Evolutionary conservation across 1,284 basidiomycete genomes (phyloP).

Genomic region (Spongispora temasekensis): DNA sequence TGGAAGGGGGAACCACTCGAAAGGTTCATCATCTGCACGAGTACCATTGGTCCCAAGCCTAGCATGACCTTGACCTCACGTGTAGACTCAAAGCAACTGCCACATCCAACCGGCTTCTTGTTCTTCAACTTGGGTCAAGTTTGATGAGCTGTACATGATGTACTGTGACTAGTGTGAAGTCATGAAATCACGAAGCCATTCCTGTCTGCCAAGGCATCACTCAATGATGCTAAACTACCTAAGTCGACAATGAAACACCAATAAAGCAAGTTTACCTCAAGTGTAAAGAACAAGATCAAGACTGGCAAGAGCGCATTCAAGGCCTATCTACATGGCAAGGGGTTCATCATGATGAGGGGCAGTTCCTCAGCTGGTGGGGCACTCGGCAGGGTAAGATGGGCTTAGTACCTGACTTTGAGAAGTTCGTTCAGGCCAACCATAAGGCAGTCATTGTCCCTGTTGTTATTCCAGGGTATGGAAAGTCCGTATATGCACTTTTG

Average conservation of each 20-base stretch:
- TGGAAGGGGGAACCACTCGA: constrained; percentile 91
- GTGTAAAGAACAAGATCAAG: constrained; percentile 70
- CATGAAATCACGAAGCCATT: constrained; percentile 82
- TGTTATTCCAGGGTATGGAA: too few species aligned
- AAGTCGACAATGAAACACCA: constrained; percentile 62
- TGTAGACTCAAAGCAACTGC: constrained; percentile 45
- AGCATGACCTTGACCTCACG: constrained; percentile 41
- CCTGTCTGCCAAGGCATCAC: constrained; percentile 44
- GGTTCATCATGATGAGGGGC: too few species aligned
- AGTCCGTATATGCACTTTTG: too few species aligned
- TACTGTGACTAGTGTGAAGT: constrained; percentile 98
- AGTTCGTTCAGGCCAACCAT: too few species aligned
- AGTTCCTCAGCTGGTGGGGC: too few species aligned
- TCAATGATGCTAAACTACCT: constrained; percentile 43
- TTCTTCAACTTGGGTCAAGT: constrained; percentile 99
- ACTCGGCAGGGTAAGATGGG: too few species aligned
- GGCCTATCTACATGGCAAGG: constrained; percentile 70
- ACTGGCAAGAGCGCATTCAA: constrained; percentile 64
- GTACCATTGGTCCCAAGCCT: too few species aligned
- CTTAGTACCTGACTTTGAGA: too few species aligned
- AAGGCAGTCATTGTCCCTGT: too few species aligned
- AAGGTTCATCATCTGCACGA: constrained; percentile 93
- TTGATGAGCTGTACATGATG: constrained; percentile 98
- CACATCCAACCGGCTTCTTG: constrained; percentile 77
- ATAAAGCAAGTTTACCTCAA: constrained; percentile 64